A percentile compares a stretch with the other conserved stretches of the same genome.
phyloP scores from a whole-genome alignment of 1,139 yeast species.

The Pneumocystis jirovecii region DNA sequence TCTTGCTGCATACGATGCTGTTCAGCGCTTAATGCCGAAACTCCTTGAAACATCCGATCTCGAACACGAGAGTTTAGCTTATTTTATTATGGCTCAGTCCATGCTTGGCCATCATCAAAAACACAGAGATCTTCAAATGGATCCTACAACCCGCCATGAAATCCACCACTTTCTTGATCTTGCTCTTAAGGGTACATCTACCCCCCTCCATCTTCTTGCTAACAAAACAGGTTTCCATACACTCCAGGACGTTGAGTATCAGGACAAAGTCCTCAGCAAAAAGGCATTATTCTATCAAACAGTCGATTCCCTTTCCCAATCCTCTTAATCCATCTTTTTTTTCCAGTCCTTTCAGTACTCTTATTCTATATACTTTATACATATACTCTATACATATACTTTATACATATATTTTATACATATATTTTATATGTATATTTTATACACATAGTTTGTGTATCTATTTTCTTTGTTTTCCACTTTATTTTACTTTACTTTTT shows the following conservation, averaged over 20 bases:
- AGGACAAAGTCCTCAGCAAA: not conserved
- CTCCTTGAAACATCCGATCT: not conserved
- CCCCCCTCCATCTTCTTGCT: not conserved
- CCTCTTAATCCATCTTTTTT: not conserved
- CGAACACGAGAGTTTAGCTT: not conserved
- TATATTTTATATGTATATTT: no score
- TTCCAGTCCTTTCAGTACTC: no score
- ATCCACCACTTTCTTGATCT: not conserved
- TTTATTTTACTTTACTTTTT: no score
- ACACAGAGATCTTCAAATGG: not conserved
- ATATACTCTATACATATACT: no score
- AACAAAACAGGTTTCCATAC: constrained; percentile 7
- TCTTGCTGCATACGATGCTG: not conserved
- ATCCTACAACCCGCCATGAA: not conserved
- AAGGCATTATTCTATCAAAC: not conserved
- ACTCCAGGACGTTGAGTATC: constrained; percentile 9
- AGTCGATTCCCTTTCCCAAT: not conserved
- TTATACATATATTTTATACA: no score
- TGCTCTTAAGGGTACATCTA: not conserved
- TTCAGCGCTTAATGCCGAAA: not conserved
- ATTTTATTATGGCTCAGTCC: not conserved
- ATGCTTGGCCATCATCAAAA: not conserved
- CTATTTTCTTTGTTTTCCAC: no score
- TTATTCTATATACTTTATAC: no score
- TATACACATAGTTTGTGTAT: no score